A percentile compares a stretch with the other conserved stretches of the same genome.
phyloP scores from a whole-genome alignment of 2,329 filamentous ascomycete species.

The Trichoderma sp. region DNA sequence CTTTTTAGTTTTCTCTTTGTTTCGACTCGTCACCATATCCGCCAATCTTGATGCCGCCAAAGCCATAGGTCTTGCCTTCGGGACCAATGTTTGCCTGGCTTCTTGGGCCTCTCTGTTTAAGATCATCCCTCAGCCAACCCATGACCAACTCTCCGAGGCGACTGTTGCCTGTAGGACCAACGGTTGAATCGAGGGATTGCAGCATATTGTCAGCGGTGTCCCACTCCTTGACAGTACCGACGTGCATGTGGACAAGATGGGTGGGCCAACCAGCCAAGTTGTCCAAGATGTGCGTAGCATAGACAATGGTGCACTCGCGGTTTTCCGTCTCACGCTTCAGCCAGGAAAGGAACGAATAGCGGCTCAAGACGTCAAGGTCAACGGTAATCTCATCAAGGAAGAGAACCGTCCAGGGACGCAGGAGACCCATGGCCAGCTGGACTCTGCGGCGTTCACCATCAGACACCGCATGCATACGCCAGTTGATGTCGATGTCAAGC shows the following conservation, averaged over 20 bases:
- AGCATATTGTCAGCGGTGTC: conserved; percentile 73
- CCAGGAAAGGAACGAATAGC: conserved; percentile 83
- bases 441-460: conserved; percentile 91
- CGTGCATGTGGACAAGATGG: conserved; percentile 92
- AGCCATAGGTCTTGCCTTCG: conserved; percentile 65
- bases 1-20: conserved; percentile 33
- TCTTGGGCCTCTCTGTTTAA: conserved; percentile 76
- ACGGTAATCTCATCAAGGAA: conserved; percentile 97
- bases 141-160: conserved; percentile 85
- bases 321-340: conserved; percentile 82
- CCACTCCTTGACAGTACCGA: conserved; percentile 86
- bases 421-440: conserved; percentile 91
- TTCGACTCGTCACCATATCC: conserved; percentile 60
- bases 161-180: conserved; percentile 66
- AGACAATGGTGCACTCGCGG: conserved; percentile 87
- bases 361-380: conserved; percentile 84
- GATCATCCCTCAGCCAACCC: conserved; percentile 80
- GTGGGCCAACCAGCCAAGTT: conserved; percentile 94
- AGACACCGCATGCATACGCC: conserved; percentile 95
- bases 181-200: conserved; percentile 45
- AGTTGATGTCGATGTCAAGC: conserved; percentile 85
- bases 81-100: conserved; percentile 55
- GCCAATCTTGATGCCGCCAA: conserved; percentile 52
- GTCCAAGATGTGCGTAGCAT: conserved; percentile 96
- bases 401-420: conserved; percentile 88